Evolutionary conservation across 2,329 filamentous ascomycete genomes (phyloP).

Genomic region (Pleoardoris graminearum): DNA sequence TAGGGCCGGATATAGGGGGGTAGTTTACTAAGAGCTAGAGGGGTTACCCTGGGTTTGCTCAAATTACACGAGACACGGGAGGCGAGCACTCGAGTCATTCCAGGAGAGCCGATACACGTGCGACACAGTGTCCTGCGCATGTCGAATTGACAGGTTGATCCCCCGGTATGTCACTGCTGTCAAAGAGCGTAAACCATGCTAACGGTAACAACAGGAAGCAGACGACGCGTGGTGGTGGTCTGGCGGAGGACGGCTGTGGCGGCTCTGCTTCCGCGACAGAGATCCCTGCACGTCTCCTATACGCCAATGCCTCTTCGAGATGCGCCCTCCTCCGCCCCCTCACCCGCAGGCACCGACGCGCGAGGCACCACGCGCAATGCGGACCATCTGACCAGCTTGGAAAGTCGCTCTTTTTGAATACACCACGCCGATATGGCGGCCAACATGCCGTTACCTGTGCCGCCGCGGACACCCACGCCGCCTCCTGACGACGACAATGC

Average conservation of each 20-base stretch:
- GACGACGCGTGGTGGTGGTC: slow-evolving; percentile 10
- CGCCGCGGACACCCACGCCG: slow-evolving; percentile 67
- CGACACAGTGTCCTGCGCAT: not conserved
- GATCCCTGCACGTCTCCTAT: slow-evolving; percentile 15
- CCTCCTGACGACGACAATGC: slow-evolving; percentile 57
- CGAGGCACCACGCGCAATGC: not conserved
- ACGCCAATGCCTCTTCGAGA: slow-evolving; percentile 24
- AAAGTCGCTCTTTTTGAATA: slow-evolving; percentile 11
- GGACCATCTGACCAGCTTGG: not conserved
- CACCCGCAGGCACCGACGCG: slow-evolving; percentile 23
- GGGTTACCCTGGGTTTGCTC: not conserved
- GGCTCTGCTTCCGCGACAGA: slow-evolving; percentile 23
- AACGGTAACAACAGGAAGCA: not conserved
- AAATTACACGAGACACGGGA: not conserved
- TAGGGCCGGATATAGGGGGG: too few species aligned
- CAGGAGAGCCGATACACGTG: not conserved
- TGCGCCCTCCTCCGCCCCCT: slow-evolving; percentile 18
- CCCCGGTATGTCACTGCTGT: not conserved
- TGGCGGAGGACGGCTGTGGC: slow-evolving; percentile 11
- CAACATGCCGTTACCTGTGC: slow-evolving; percentile 60
- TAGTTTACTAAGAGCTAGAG: not conserved
- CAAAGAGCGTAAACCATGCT: not conserved
- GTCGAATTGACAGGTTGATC: not conserved
- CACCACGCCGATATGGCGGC: slow-evolving; percentile 57
- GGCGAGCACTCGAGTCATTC: not conserved